Percentiles rank a stretch among this genome's conserved stretches.
These are phyloP conservation scores for Limnomonas spitsbergensis DNA, from an alignment of 139 green algal genomes.

Conservation along the genomic window DNA sequence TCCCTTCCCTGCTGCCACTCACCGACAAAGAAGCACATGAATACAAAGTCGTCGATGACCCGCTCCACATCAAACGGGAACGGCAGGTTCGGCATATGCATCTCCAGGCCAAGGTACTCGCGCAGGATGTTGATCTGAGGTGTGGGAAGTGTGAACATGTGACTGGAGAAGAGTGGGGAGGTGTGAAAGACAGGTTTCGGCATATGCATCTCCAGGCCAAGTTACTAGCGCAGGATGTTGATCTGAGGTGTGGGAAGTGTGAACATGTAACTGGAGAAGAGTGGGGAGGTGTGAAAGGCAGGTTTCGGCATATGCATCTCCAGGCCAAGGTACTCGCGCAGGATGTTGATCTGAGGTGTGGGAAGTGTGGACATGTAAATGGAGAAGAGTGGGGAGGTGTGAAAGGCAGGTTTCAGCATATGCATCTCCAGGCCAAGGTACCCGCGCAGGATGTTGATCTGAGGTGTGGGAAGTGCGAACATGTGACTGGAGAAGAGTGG, in stretches of 20 bases:
- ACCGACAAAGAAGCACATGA: conserved; percentile 67
- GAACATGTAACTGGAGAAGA: too few species aligned
- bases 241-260: conserved; percentile 26
- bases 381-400: too few species aligned
- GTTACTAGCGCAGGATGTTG: conserved; percentile 90
- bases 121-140: conserved; percentile 68
- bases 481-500: too few species aligned
- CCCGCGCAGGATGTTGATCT: conserved; percentile 81
- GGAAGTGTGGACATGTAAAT: conserved; percentile 1
- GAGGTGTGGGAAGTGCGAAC: not conserved
- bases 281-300: not conserved
- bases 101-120: conserved; percentile 93
- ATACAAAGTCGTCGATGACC: conserved; percentile 87
- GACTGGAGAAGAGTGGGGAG: too few species aligned
- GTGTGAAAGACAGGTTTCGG: conserved; percentile 10
- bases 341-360: conserved; percentile 47
- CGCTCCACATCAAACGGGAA: conserved; percentile 69
- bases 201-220: conserved; percentile 78
- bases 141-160: conserved; percentile 7
- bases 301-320: conserved; percentile 64
- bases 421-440: conserved; percentile 89
- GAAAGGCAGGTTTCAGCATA: conserved; percentile 20
- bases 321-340: conserved; percentile 93
- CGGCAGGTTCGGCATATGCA: conserved; percentile 44
- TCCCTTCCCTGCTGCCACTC: too few species aligned